Base-by-base conservation (phyloP, 2,329 filamentous ascomycete genomes). In the Trichophyton benhamiae region DNA sequence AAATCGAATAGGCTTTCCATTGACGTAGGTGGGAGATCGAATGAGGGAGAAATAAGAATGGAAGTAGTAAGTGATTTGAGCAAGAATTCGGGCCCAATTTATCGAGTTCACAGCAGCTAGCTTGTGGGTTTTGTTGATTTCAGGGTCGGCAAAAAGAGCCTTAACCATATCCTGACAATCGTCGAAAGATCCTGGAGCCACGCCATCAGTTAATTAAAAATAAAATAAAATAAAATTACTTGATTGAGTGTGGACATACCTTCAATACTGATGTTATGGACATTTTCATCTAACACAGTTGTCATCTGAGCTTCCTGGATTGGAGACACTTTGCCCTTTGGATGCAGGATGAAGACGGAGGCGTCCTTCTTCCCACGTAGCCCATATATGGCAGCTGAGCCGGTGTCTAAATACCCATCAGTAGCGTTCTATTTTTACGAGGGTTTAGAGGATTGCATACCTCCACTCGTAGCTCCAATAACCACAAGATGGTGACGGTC, bases 261-360 rank as follows among this genome's bases (percentile, higher is more conserved):
- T 58, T 87, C 85, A 11, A 97, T 88, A 60, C 89, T 85, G 55
- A 97, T 78, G 75, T 95, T 96, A 80, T 96, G 90, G 38, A 97
- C 91, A 71, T 97, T 97, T 63, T 82, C 77, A 72, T 97, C 94
- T 46, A 90, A 79, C 30, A 94, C 88, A 0, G 92, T 96, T 0
- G 91, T 96, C 94, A 97, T 97, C 77, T 97, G 94, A 3, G 89
- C 88, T 75, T 97, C 90, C 75, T 97, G 94, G 62, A 97, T 88
- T 13, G 91, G 89, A 72, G 87, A 91, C 65, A 97, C 87, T 67
- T 90, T 88, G 64, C 91, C 92, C 74, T 94, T 89, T 27, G 94
- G 94, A 74, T 92, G 87, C 69, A 97, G 82, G 72, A 99, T 97
- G 78, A 95, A 94, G 60, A 97, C 89, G 0, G 90, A 95, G 15